Percentiles rank a stretch among this genome's conserved stretches.
phyloP scores from a whole-genome alignment of 306 rosid species.

The Comarum palustre region DNA sequence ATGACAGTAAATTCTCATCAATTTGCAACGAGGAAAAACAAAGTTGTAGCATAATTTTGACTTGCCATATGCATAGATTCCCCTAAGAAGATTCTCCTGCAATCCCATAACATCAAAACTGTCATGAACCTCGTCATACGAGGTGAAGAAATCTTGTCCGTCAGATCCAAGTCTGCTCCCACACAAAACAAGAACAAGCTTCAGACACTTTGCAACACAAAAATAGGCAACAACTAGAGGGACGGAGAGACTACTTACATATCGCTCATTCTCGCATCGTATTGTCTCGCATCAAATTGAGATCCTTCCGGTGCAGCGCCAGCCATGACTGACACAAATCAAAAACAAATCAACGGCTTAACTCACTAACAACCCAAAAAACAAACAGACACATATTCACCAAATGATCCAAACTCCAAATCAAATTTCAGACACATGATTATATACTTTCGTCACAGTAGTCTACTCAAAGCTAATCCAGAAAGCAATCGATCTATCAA shows the following conservation, averaged over 20 bases:
- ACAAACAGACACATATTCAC: too few species aligned
- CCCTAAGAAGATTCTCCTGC: slow-evolving; percentile 76
- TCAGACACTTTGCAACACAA: slow-evolving; percentile 1
- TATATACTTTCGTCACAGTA: not conserved
- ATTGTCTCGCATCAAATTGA: slow-evolving; percentile 55
- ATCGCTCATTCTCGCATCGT: slow-evolving; percentile 65
- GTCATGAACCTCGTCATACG: slow-evolving; percentile 66
- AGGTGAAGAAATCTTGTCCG: slow-evolving; percentile 58
- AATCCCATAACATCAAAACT: slow-evolving; percentile 63
- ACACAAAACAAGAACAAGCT: slow-evolving; percentile 25
- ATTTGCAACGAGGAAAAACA: not conserved
- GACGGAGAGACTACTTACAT: slow-evolving; percentile 31
- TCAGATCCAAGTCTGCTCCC: slow-evolving; percentile 50
- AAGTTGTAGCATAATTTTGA: slow-evolving; percentile 2
- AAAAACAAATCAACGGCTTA: too few species aligned
- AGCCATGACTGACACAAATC: slow-evolving; percentile 52
- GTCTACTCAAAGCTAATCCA: not conserved
- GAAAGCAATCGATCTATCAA: slow-evolving; percentile 18
- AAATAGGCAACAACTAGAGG: not conserved
- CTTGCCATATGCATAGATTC: slow-evolving; percentile 72
- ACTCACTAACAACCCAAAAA: too few species aligned
- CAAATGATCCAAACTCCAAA: too few species aligned
- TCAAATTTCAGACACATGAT: too few species aligned
- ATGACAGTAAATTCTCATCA: not conserved
- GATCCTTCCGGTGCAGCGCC: slow-evolving; percentile 56